Conservation (phyloP, 177 flowering plant genomes). For the Vitis hybrid region DNA sequence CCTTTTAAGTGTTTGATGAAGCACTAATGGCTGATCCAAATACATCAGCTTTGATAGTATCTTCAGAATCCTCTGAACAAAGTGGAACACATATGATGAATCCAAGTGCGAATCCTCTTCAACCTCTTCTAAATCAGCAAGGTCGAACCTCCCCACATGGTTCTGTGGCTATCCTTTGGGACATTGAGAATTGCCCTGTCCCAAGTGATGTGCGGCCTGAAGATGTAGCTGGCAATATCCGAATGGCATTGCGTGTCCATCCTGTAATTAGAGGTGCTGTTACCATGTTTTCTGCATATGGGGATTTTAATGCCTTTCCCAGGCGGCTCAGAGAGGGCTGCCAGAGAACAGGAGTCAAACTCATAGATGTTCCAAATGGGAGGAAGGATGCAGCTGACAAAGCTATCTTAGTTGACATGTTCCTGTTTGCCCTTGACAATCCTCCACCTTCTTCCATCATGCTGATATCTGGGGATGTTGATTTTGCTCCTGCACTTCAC, state of each 20-base stretch:
- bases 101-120: conserved; percentile 24
- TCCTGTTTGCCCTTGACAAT: conserved; percentile 94
- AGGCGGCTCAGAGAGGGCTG: conserved; percentile 91
- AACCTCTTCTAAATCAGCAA: conserved; percentile 31
- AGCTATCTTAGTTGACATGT: conserved; percentile 96
- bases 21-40: conserved; percentile 39
- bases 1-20: neutral
- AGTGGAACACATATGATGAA: conserved; percentile 18
- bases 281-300: conserved; percentile 82
- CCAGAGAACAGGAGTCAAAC: conserved; percentile 96
- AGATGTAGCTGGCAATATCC: conserved; percentile 89
- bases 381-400: conserved; percentile 99
- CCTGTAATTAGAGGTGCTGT: conserved; percentile 83
- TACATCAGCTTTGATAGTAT: conserved; percentile 24
- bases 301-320: conserved; percentile 93
- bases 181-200: conserved; percentile 93
- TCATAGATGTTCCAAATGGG: conserved; percentile 94
- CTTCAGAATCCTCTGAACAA: conserved; percentile 39
- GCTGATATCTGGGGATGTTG: conserved; percentile 95
- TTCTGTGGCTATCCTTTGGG: conserved; percentile 90
- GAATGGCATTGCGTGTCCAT: conserved; percentile 86
- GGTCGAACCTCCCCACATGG: conserved; percentile 38
- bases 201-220: conserved; percentile 97
- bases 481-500: conserved; percentile 95
- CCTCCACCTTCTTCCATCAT: conserved; percentile 89